Evolutionary conservation across 768 basidiomycete species (phyloP).

Genomic region (Suillus cothurnatus): DNA sequence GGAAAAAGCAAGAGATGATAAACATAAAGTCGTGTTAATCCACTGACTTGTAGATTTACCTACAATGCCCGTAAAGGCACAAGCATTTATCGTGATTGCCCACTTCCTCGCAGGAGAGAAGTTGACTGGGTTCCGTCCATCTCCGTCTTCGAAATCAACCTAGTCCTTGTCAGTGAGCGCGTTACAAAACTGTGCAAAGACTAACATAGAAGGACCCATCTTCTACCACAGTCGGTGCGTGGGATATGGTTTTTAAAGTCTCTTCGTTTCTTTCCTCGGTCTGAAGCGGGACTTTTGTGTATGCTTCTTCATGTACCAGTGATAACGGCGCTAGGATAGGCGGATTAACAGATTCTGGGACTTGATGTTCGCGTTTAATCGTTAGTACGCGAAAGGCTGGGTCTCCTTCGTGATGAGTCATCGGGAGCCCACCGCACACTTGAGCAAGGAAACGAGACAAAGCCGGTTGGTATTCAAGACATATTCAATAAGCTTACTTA

Average conservation of each 20-base stretch:
- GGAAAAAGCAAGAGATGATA: slow-evolving; percentile 3
- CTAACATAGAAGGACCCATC: slow-evolving; percentile 19
- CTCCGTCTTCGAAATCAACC: slow-evolving; percentile 44
- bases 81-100: slow-evolving; percentile 38
- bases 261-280: not conserved
- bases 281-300: too few species aligned
- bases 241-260: not conserved
- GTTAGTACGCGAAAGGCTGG: not conserved
- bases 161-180: slow-evolving; percentile 18
- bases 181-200: not conserved
- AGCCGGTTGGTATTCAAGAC: not conserved
- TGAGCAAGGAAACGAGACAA: not conserved
- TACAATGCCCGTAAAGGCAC: slow-evolving; percentile 34
- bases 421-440: not conserved
- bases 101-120: slow-evolving; percentile 45
- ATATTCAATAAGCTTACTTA: not conserved
- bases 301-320: not conserved
- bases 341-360: not conserved
- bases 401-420: not conserved
- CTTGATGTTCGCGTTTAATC: not conserved
- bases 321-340: not conserved
- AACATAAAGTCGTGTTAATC: not conserved
- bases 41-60: slow-evolving; percentile 22
- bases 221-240: not conserved
- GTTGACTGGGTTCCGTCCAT: slow-evolving; percentile 42